These are phyloP conservation scores for Leptographium galeiforme DNA, from an alignment of 2,329 filamentous ascomycete genomes.

Conservation along the genomic window DNA sequence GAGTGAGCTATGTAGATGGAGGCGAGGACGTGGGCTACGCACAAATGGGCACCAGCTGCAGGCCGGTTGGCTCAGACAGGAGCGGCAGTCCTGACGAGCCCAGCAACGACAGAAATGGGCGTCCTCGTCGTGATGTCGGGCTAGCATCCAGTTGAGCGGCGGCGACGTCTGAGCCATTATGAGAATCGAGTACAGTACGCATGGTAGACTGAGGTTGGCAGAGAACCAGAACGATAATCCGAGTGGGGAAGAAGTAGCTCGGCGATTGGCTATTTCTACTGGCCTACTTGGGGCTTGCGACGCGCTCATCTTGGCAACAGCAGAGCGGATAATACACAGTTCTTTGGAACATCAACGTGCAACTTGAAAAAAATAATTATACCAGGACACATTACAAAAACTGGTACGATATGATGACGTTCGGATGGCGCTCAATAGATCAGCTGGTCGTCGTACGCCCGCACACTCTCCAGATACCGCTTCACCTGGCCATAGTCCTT, in stretches of 20 bases:
- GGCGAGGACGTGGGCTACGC: conserved; percentile 10
- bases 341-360: too few species aligned
- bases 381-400: too few species aligned
- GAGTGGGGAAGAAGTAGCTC: too few species aligned
- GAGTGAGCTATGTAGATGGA: not conserved
- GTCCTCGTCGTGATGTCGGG: conserved; percentile 11
- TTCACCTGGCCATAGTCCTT: conserved; percentile 28
- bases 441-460: conserved; percentile 29
- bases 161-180: not conserved
- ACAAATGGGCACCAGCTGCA: conserved; percentile 44
- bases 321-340: too few species aligned
- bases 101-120: conserved; percentile 36
- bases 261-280: too few species aligned
- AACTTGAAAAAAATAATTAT: too few species aligned
- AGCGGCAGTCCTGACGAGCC: conserved; percentile 32
- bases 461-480: conserved; percentile 27
- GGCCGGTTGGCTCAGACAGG: conserved; percentile 27
- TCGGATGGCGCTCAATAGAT: conserved; percentile 21
- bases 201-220: too few species aligned
- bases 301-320: too few species aligned
- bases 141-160: not conserved
- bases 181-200: too few species aligned
- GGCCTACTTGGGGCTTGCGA: too few species aligned
- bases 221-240: too few species aligned
- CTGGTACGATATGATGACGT: too few species aligned